Base-by-base conservation (phyloP, 1,284 basidiomycete genomes). In the Porodaedalea pini region DNA sequence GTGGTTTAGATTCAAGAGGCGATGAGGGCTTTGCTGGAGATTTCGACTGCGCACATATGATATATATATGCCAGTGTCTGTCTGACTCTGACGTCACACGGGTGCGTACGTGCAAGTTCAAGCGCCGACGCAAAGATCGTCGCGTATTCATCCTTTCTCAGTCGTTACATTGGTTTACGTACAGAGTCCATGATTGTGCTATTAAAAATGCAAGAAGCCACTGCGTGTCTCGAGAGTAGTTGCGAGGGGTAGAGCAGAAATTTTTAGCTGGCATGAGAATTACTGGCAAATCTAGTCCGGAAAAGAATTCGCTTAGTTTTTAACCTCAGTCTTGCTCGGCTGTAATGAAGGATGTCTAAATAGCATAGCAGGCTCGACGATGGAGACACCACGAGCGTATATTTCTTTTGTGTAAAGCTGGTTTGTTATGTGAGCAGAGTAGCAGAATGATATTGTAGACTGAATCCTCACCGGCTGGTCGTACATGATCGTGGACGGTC, bases 401-500 rank as follows among this genome's bases (percentile, higher is more conserved):
- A 43, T 54, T 45, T 54, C 29, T 32, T 34, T 29, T 10, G 53
- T 54, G 43, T 31, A 54, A 27, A 54, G 23, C 53, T 54, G 41
- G 5, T 1, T 23, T 13, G 31, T 17, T 25, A 27, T 27, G 15
- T 40, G 19, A 41, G 17, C 27, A 21, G n/a, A n/a, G n/a, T n/a
- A 3, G 40, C n/a, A 15, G 23, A 13, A n/a, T 43, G 27, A 29
- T 8, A 31, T 10, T 17, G 10, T 36, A n/a, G 21, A 15, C 8
- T 11, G 34, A 41, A 15, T 1, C 77, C 89, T 65, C 62, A 95
- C 94, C 65, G 97, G 75, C 69, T 97, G 94, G 68, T 95, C 88
- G 67, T 91, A 98, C 47, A 97, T 79, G 57, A 98, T 92, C 4
- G 87, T 91, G 0, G 86, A 84, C 0, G 85, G 81, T 68, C 90